phyloP scores from a whole-genome alignment of 2,329 filamentous ascomycete species.

The Chrysosporium queenslandicum region DNA sequence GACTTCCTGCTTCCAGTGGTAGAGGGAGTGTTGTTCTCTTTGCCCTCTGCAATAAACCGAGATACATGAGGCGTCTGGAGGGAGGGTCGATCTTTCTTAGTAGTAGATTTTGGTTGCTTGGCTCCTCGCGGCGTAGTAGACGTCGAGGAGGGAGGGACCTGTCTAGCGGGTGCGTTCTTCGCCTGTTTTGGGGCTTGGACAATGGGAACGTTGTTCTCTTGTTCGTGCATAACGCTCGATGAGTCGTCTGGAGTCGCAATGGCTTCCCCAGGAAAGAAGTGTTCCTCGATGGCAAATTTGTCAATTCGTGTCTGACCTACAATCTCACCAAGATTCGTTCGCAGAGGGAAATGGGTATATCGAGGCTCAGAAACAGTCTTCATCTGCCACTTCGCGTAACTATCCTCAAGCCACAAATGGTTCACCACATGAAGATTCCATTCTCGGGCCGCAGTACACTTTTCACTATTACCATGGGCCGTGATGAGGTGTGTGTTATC shows the following conservation, averaged over 20 bases:
- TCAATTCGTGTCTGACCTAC: constrained; percentile 83
- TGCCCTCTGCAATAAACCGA: constrained; percentile 49
- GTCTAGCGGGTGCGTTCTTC: neutral
- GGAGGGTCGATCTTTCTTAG: constrained; percentile 25
- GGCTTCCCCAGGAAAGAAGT: constrained; percentile 45
- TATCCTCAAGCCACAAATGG: constrained; percentile 95
- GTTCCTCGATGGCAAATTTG: constrained; percentile 58
- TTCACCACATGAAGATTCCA: constrained; percentile 89
- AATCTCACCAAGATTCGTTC: constrained; percentile 86
- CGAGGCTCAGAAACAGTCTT: constrained; percentile 61
- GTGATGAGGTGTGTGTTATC: constrained; percentile 96
- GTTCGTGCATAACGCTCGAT: constrained; percentile 28
- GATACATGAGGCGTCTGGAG: constrained; percentile 46
- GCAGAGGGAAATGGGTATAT: constrained; percentile 76
- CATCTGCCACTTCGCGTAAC: constrained; percentile 77
- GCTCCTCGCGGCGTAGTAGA: constrained; percentile 13
- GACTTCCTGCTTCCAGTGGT: constrained; percentile 72
- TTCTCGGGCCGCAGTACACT: constrained; percentile 81
- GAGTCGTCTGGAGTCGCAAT: constrained; percentile 16
- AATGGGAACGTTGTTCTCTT: constrained; percentile 25
- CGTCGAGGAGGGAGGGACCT: neutral
- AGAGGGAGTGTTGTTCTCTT: constrained; percentile 76
- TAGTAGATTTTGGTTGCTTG: constrained; percentile 22
- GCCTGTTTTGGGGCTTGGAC: constrained; percentile 9
- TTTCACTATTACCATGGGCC: constrained; percentile 79